These are phyloP conservation scores for Pharus latifolius DNA, from an alignment of 176 grass and related monocot genomes.

Conservation along the genomic window DNA sequence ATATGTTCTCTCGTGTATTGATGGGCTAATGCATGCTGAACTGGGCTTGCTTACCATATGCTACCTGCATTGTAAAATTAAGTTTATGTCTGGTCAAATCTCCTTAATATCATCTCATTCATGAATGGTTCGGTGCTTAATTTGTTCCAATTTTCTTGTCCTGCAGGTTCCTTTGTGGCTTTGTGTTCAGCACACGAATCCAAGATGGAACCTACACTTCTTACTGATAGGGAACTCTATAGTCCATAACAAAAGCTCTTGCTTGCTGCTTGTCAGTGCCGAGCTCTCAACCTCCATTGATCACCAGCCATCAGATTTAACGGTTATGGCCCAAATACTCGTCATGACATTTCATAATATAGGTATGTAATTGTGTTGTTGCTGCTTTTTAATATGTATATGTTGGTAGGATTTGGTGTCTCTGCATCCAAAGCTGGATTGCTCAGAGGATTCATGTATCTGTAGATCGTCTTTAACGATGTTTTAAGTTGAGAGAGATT, in stretches of 20 bases:
- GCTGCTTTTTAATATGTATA: neutral
- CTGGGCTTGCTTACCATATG: neutral
- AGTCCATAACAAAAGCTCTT: neutral
- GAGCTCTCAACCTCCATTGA: neutral
- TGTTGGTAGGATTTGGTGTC: neutral
- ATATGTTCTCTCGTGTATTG: neutral
- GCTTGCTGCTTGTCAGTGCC: neutral
- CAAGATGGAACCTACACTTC: neutral
- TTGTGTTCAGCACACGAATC: conserved; percentile 4
- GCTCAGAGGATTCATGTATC: neutral
- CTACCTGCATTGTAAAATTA: neutral
- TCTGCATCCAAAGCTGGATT: neutral
- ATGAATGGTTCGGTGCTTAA: neutral
- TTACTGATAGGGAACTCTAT: neutral
- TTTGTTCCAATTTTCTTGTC: conserved; percentile 4
- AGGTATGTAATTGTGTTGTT: neutral
- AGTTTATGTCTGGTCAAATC: neutral
- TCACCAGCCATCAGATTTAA: neutral
- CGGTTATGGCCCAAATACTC: neutral
- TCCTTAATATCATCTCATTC: neutral
- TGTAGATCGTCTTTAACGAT: neutral
- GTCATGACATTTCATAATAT: neutral
- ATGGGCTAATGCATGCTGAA: neutral
- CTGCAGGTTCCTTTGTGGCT: conserved; percentile 24
- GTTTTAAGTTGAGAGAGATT: neutral